phyloP scores from a whole-genome alignment of 768 basidiomycete species.

The Chiua virens region DNA sequence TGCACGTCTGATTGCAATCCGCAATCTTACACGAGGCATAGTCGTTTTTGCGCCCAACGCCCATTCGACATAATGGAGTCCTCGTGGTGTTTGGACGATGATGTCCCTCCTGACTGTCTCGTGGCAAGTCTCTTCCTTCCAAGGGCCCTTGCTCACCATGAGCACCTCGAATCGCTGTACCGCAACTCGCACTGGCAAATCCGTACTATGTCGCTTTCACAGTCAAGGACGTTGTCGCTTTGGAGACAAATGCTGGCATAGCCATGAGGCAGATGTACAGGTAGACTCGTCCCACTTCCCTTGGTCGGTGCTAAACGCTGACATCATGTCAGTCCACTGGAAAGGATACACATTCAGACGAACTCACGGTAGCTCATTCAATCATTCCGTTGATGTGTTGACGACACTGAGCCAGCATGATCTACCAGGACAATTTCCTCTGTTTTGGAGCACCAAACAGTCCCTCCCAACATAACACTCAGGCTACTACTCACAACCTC shows the following conservation, averaged over 20 bases:
- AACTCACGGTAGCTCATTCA: too few relatives aligned
- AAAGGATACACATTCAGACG: too few relatives aligned
- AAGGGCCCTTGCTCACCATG: constrained; percentile 18
- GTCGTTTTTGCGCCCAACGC: too few relatives aligned
- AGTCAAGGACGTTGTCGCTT: constrained; percentile 26
- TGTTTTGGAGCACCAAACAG: neutral
- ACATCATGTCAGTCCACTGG: too few relatives aligned
- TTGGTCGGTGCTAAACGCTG: neutral
- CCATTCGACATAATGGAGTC: too few relatives aligned
- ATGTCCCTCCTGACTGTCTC: too few relatives aligned
- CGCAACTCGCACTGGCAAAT: neutral
- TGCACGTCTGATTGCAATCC: too few relatives aligned
- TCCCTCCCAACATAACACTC: constrained; percentile 1
- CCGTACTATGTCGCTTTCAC: constrained; percentile 19
- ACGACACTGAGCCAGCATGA: neutral
- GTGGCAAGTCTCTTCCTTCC: too few relatives aligned
- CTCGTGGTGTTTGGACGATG: too few relatives aligned
- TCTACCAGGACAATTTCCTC: neutral
- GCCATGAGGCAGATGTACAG: constrained; percentile 5
- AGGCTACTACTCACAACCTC: constrained; percentile 16
- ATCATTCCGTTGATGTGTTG: too few relatives aligned
- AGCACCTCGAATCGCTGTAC: neutral
- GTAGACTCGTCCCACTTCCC: neutral
- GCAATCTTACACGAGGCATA: too few relatives aligned
- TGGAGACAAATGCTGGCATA: constrained; percentile 26